These are phyloP conservation scores for Neonectria faginata DNA, from an alignment of 2,329 filamentous ascomycete genomes.

Conservation along the genomic window DNA sequence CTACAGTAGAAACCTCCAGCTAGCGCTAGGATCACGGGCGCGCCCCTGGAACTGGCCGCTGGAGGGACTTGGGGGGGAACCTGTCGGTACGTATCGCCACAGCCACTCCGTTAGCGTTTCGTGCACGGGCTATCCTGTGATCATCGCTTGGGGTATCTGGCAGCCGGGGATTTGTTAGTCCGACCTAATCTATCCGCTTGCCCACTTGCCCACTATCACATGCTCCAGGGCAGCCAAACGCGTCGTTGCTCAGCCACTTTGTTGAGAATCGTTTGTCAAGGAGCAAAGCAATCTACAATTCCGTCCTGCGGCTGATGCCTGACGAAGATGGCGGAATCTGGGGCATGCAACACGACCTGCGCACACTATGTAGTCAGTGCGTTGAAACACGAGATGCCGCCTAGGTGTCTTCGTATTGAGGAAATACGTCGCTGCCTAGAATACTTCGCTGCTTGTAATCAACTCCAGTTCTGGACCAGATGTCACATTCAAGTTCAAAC, in stretches of 20 bases:
- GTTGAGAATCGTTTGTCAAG: slow-evolving; percentile 11
- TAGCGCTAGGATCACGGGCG: slow-evolving; percentile 31
- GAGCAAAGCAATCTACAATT: not conserved
- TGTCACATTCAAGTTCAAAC: not conserved
- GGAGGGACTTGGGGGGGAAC: slow-evolving; percentile 1
- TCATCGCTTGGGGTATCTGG: not conserved
- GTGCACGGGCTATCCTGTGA: slow-evolving; percentile 15
- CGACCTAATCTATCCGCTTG: slow-evolving; percentile 15
- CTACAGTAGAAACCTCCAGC: slow-evolving; percentile 23
- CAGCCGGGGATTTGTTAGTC: slow-evolving; percentile 22
- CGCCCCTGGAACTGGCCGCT: slow-evolving; percentile 21
- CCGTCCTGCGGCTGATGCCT: not conserved
- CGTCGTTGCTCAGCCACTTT: slow-evolving; percentile 25
- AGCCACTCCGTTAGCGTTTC: not conserved
- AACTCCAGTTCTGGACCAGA: not conserved
- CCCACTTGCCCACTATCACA: slow-evolving; percentile 25
- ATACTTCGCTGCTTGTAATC: not conserved
- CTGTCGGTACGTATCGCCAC: slow-evolving; percentile 1
- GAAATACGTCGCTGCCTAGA: not conserved
- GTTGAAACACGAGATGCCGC: not conserved
- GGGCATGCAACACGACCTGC: not conserved
- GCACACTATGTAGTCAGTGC: not conserved
- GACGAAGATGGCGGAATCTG: not conserved
- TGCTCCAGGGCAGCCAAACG: slow-evolving; percentile 24
- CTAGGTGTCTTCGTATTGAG: no score